These are phyloP conservation scores for Uronychia binucleata DNA, from an alignment of 73 alveolate genomes.

Conservation along the genomic window DNA sequence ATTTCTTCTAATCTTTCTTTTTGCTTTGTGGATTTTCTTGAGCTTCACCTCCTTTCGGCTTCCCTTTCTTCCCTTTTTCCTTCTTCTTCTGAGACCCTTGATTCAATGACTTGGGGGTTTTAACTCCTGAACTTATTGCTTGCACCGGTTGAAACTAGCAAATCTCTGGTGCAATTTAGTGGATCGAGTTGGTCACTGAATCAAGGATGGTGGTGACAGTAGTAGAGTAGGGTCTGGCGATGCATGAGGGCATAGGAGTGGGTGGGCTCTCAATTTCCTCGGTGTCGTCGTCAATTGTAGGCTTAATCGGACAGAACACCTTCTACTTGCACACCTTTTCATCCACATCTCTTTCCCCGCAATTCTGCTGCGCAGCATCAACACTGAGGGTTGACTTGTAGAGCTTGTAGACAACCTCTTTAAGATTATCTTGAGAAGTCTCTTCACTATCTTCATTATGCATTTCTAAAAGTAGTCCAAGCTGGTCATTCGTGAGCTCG, in stretches of 20 bases:
- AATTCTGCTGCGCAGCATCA: background rate
- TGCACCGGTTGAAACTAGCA: background rate
- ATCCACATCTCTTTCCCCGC: background rate
- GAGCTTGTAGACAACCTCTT: background rate
- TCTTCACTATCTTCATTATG: background rate
- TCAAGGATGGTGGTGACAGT: background rate
- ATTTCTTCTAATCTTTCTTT: no score
- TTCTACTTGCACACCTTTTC: background rate
- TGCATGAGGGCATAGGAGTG: background rate
- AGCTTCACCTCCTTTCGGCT: background rate
- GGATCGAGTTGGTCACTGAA: background rate
- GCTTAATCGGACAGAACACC: background rate
- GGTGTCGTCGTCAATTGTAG: background rate
- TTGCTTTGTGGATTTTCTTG: no score
- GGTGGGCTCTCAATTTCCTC: background rate
- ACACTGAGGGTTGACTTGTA: background rate
- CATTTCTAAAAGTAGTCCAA: background rate
- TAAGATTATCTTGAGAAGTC: background rate
- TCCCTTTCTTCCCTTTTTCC: background rate
- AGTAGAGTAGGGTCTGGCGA: background rate
- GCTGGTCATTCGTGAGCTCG: background rate
- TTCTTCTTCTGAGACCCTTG: background rate
- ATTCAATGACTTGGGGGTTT: background rate
- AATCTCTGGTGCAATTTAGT: background rate
- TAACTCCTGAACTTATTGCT: background rate